Evolutionary conservation across 202 grass and related monocot species (phyloP).

Genomic region (Schoenoplectus tabernaemontani): DNA sequence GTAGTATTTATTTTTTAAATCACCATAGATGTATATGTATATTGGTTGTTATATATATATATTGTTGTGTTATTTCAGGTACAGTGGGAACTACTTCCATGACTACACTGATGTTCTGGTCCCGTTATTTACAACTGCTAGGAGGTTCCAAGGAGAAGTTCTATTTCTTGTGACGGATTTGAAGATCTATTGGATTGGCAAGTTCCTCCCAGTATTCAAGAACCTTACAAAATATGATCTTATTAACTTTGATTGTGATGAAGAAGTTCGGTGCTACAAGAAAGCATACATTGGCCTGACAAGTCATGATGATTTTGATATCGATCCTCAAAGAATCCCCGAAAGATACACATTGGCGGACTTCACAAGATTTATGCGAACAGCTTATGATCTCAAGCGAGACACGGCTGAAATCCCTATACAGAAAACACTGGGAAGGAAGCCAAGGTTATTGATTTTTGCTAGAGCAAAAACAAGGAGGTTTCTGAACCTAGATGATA

Average conservation of each 20-base stretch:
- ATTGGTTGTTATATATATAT: not conserved
- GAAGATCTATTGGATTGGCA: slow-evolving; percentile 55
- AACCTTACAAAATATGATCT: slow-evolving; percentile 46
- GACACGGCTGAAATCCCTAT: slow-evolving; percentile 4
- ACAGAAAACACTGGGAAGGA: not conserved
- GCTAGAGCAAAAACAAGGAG: slow-evolving; percentile 46
- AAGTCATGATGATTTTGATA: slow-evolving; percentile 58
- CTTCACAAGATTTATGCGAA: slow-evolving; percentile 61
- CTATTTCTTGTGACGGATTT: slow-evolving; percentile 42
- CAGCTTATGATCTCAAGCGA: slow-evolving; percentile 34
- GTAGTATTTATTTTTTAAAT: not conserved
- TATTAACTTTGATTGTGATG: slow-evolving; percentile 51
- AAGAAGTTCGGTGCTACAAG: slow-evolving; percentile 50
- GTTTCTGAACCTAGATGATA: slow-evolving; percentile 55
- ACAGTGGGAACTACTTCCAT: slow-evolving; percentile 91
- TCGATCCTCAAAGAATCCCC: slow-evolving; percentile 46
- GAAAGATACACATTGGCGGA: slow-evolving; percentile 54
- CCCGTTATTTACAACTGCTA: slow-evolving; percentile 59
- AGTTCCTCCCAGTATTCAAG: slow-evolving; percentile 60
- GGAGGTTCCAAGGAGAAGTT: slow-evolving; percentile 56
- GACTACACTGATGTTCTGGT: slow-evolving; percentile 82
- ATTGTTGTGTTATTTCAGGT: slow-evolving; percentile 30
- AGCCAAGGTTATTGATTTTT: slow-evolving; percentile 44
- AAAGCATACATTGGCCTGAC: slow-evolving; percentile 50
- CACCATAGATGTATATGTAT: not conserved